These are phyloP conservation scores for Albifimbria verrucaria DNA, from an alignment of 2,329 filamentous ascomycete species.

Conservation along the genomic window DNA sequence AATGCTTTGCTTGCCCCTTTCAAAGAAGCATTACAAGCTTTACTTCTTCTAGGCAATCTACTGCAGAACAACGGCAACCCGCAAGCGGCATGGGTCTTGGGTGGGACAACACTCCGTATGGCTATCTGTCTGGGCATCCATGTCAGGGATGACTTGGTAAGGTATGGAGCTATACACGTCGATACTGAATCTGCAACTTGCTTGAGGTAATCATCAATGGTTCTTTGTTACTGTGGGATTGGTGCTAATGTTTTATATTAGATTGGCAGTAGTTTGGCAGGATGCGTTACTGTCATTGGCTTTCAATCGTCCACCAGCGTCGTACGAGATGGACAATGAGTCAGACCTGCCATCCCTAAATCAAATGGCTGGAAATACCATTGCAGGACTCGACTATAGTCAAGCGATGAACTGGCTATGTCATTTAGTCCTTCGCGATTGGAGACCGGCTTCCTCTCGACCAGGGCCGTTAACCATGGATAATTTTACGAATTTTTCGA, in stretches of 20 bases:
- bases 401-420: neutral
- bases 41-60: conserved; percentile 14
- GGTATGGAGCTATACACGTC: neutral
- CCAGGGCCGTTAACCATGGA: neutral
- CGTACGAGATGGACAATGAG: neutral
- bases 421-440: neutral
- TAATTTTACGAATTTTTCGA: neutral
- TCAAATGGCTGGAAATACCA: neutral
- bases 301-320: neutral
- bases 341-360: neutral
- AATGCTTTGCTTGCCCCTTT: conserved; percentile 10
- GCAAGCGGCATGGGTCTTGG: conserved; percentile 14
- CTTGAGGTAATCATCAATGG: neutral
- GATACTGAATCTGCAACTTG: neutral
- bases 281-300: neutral
- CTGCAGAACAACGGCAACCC: conserved; percentile 17
- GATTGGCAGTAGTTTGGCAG: neutral
- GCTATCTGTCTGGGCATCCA: conserved; percentile 14
- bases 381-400: neutral
- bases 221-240: neutral
- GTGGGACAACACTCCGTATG: conserved; percentile 13
- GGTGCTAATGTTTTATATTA: neutral
- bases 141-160: neutral
- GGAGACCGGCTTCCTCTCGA: neutral
- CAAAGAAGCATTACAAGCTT: conserved; percentile 10